phyloP scores from a whole-genome alignment of 2,329 filamentous ascomycete species.

The Colletotrichum sansevieriae region DNA sequence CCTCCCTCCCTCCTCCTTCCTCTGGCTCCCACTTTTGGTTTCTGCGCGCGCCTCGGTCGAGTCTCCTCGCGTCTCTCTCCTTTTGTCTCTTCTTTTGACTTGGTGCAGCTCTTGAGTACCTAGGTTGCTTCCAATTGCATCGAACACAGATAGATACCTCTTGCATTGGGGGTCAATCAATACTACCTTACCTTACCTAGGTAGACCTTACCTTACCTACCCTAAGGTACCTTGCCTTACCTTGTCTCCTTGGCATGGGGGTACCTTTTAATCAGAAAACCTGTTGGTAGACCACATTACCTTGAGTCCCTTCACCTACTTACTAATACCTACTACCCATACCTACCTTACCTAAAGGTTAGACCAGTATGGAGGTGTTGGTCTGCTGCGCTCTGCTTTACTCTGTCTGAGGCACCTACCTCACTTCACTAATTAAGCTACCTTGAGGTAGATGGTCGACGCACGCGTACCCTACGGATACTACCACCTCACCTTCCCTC shows the following conservation, averaged over 20 bases:
- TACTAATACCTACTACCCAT: no score
- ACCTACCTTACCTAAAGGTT: no score
- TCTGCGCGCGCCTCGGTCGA: constrained; percentile 10
- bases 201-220: background rate
- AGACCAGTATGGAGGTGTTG: no score
- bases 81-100: background rate
- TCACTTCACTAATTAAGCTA: background rate
- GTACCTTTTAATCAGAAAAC: no score
- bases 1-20: constrained; percentile 17
- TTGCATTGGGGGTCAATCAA: no score
- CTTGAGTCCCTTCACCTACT: no score
- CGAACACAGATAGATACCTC: no score
- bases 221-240: background rate
- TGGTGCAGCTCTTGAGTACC: background rate
- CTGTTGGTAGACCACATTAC: no score
- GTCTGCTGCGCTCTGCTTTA: no score
- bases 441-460: background rate
- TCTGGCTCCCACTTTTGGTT: constrained; percentile 26
- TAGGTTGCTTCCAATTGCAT: background rate
- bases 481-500: constrained; percentile 4
- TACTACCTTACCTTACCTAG: no score
- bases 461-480: constrained; percentile 2
- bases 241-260: no score
- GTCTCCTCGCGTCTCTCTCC: constrained; percentile 17
- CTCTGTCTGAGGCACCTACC: background rate